Evolutionary conservation across 1,139 yeast species (phyloP), one percentile per base, ranked within the genome.

Genomic region (Yamadazyma songkhlaensis): DNA sequence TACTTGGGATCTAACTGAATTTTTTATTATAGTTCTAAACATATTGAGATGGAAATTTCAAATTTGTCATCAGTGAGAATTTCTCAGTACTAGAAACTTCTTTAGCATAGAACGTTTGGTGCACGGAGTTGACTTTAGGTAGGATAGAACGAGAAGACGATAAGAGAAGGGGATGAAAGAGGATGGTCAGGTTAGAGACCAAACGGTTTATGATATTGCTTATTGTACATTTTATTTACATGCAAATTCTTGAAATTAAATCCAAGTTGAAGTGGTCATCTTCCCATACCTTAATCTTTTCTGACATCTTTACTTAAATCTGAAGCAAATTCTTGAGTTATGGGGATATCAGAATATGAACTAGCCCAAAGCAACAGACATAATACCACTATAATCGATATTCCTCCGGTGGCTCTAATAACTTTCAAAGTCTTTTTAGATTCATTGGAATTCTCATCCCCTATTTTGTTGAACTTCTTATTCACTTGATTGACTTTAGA

Each of bases 281-380:
- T n/a, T n/a, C n/a, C n/a, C n/a, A n/a, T n/a, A n/a, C n/a, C n/a
- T 6, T 12, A 25, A 12, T 25, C 27, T 10, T 32, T 13, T 26
- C 64, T 43, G 3, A 60, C 44, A 40, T 60, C 66, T 32, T 54
- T 48, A 11, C 47, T 31, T 31, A 60, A 48, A 37, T 58, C 57
- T 4, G 36, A 40, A 2, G 54, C 33, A 10, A 44, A 45, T 11
- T 33, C 48, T 6, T 32, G 40, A 15, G 45, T 50, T 7, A 25
- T 32, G 12, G 53, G 49, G 12, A 45, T 43, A 15, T 49, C 53
- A 3, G 42, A 42, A 30, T 41, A 44, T 4, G 53, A 46, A 32
- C 69, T 61, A 25, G 69, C 64, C 60, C 63, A 66, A 25, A 59
- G 51, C 30, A 70, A 48, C 38, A 67, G 60, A 26, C 62, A 62